Evolutionary conservation across 768 basidiomycete species (phyloP).

Genomic region (Filobasidium floriforme): DNA sequence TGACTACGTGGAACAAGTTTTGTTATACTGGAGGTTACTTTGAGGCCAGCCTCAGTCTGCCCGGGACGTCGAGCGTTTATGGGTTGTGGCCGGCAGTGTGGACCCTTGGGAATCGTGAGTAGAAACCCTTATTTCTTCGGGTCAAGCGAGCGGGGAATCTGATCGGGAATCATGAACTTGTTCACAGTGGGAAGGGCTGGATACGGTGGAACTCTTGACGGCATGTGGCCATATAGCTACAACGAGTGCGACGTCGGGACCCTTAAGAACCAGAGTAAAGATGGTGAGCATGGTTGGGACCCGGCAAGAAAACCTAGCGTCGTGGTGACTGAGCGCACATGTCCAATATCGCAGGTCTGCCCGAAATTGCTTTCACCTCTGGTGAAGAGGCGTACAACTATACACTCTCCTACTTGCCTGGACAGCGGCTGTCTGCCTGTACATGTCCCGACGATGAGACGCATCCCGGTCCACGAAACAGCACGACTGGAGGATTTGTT

Average conservation of each 20-base stretch:
- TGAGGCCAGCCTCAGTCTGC: constrained; percentile 33
- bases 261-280: constrained; percentile 65
- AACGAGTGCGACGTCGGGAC: constrained; percentile 85
- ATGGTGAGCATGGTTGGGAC: constrained; percentile 42
- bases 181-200: constrained; percentile 44
- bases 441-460: constrained; percentile 70
- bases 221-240: constrained; percentile 46
- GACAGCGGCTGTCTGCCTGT: constrained; percentile 78
- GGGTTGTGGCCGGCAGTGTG: constrained; percentile 43
- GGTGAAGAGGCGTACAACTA: constrained; percentile 56
- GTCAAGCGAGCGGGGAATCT: too few relatives aligned
- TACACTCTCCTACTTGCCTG: constrained; percentile 72
- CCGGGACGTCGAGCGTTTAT: constrained; percentile 41
- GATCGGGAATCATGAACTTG: constrained; percentile 20
- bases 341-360: constrained; percentile 46
- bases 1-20: constrained; percentile 41
- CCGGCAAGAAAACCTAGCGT: neutral
- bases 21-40: constrained; percentile 37
- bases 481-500: constrained; percentile 60
- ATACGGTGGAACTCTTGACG: constrained; percentile 39
- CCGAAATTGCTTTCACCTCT: constrained; percentile 55
- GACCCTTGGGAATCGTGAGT: constrained; percentile 35
- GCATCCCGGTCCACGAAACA: constrained; percentile 76
- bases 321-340: neutral
- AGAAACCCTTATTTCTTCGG: too few relatives aligned